Evolutionary conservation across 2,329 filamentous ascomycete genomes (phyloP).

Genomic region (Ophiostoma montium): DNA sequence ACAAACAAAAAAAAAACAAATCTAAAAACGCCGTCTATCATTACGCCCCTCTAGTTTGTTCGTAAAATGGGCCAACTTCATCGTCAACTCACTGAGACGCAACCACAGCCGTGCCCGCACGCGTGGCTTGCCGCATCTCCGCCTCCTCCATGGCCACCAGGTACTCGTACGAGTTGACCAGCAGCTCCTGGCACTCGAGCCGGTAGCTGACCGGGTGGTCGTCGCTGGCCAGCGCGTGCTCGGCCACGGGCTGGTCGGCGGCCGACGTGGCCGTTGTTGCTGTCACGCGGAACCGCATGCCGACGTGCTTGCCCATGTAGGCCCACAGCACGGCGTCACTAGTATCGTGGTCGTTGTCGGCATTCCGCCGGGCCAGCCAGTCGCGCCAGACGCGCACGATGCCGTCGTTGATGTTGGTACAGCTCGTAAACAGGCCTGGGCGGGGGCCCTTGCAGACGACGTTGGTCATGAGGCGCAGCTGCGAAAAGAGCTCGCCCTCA

Average conservation of each 20-base stretch:
- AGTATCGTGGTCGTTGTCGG: constrained; percentile 3
- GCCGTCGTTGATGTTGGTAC: constrained; percentile 51
- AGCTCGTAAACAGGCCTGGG: constrained; percentile 47
- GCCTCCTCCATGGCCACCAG: constrained; percentile 53
- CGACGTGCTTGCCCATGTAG: constrained; percentile 46
- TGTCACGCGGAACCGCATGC: constrained; percentile 51
- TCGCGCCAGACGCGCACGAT: constrained; percentile 57
- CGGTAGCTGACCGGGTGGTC: constrained; percentile 55
- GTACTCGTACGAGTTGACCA: constrained; percentile 49
- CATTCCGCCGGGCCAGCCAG: constrained; percentile 40
- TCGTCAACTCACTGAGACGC: background rate
- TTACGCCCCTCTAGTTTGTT: too few species aligned
- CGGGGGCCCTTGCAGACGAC: constrained; percentile 51
- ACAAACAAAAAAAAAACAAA: too few species aligned
- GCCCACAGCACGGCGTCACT: constrained; percentile 53
- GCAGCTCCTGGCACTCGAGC: constrained; percentile 57
- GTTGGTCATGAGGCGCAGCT: constrained; percentile 55
- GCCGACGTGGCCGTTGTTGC: constrained; percentile 23
- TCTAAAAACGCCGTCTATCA: too few species aligned
- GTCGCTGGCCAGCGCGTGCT: constrained; percentile 36
- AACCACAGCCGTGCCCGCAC: background rate
- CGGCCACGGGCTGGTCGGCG: constrained; percentile 26
- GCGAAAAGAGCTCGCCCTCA: constrained; percentile 56
- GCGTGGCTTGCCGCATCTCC: constrained; percentile 35
- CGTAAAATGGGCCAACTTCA: too few species aligned